phyloP scores from a whole-genome alignment of 1,284 basidiomycete species.

The Neotropicomus parvogracilis region DNA sequence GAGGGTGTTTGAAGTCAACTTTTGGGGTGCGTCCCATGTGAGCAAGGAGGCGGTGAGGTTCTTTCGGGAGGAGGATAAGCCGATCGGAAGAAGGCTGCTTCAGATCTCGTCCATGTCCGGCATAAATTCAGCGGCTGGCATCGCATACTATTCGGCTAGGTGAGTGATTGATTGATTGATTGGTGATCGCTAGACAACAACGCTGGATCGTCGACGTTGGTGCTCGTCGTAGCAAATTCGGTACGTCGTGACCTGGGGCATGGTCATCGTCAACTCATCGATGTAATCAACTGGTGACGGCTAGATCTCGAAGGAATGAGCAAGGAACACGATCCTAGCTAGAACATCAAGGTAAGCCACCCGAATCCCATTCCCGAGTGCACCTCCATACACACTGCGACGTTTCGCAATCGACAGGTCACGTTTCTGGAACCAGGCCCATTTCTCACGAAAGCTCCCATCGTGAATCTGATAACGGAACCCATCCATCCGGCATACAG shows the following conservation, averaged over 20 bases:
- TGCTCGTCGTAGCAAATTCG: constrained; percentile 16
- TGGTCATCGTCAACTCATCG: too few species aligned
- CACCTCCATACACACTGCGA: too few species aligned
- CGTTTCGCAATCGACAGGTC: constrained; percentile 10
- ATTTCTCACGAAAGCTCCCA: constrained; percentile 16
- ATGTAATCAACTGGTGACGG: neutral
- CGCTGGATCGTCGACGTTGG: neutral
- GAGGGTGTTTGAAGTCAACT: constrained; percentile 34
- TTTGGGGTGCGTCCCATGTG: constrained; percentile 35
- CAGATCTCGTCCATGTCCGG: constrained; percentile 23
- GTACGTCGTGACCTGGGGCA: constrained; percentile 6
- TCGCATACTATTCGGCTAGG: constrained; percentile 22
- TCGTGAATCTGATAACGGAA: neutral
- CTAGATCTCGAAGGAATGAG: constrained; percentile 8
- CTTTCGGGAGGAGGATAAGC: constrained; percentile 28
- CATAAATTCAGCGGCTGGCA: neutral
- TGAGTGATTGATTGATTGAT: neutral
- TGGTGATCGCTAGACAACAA: too few species aligned
- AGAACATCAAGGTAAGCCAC: constrained; percentile 24
- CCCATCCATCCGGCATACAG: constrained; percentile 23
- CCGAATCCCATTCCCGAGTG: too few species aligned
- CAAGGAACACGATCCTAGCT: constrained; percentile 20
- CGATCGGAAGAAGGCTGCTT: constrained; percentile 24
- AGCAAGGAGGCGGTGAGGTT: constrained; percentile 24
- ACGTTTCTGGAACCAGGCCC: constrained; percentile 23